Conservation (phyloP, 371 early-diverging fungal genomes). For the Apophysomyces elegans region DNA sequence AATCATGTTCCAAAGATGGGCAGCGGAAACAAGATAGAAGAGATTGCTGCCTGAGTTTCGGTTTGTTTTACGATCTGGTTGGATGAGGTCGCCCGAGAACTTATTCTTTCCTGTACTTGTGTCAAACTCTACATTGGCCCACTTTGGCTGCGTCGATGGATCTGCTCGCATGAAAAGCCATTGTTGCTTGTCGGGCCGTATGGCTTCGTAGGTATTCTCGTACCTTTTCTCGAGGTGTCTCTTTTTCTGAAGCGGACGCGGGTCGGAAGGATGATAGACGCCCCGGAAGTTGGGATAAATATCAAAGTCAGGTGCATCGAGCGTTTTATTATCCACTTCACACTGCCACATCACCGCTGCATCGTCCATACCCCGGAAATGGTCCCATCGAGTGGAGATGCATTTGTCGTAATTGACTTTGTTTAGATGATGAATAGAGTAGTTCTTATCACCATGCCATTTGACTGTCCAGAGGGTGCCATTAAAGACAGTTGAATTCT, state of each 20-base stretch:
- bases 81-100: conserved; percentile 16
- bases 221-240: conserved; percentile 15
- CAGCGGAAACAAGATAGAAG: conserved; percentile 35
- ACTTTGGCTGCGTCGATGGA: conserved; percentile 17
- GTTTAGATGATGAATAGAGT: conserved; percentile 34
- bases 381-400: conserved; percentile 41
- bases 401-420: conserved; percentile 37
- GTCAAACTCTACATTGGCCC: conserved; percentile 33
- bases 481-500: conserved; percentile 37
- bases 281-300: conserved; percentile 35
- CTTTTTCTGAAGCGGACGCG: conserved; percentile 24
- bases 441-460: conserved; percentile 40
- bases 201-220: conserved; percentile 31
- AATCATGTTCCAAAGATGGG: conserved; percentile 41
- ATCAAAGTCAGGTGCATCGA: conserved; percentile 30
- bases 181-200: conserved; percentile 40
- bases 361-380: conserved; percentile 32
- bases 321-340: conserved; percentile 35
- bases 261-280: conserved; percentile 29
- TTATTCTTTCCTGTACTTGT: conserved; percentile 28
- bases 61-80: conserved; percentile 27
- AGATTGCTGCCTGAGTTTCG: conserved; percentile 25
- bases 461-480: conserved; percentile 40
- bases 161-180: conserved; percentile 38
- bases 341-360: conserved; percentile 43